phyloP scores from a whole-genome alignment of 805 yeast genomes.

The Maudiozyma bulderi region DNA sequence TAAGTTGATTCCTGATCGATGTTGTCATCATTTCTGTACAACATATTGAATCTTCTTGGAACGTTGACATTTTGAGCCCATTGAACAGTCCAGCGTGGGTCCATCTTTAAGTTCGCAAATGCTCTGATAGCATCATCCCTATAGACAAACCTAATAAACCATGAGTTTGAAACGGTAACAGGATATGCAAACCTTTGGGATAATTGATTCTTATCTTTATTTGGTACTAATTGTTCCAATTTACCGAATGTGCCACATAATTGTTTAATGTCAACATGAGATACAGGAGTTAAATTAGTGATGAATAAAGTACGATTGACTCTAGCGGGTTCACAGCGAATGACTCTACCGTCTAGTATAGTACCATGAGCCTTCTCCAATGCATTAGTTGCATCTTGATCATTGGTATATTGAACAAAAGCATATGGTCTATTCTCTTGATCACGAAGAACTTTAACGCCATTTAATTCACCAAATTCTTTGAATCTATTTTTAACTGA shows the following conservation, averaged over 20 bases:
- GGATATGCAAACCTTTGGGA: conserved; percentile 13
- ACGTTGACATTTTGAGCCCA: conserved; percentile 82
- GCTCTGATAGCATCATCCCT: conserved; percentile 86
- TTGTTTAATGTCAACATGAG: conserved; percentile 29
- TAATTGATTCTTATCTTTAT: conserved; percentile 23
- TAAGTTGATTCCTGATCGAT: conserved; percentile 4
- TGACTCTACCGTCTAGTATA: conserved; percentile 57
- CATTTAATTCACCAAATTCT: conserved; percentile 59
- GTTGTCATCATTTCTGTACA: conserved; percentile 8
- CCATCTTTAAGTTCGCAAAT: conserved; percentile 55
- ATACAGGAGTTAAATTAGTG: conserved; percentile 23
- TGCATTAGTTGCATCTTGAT: conserved; percentile 60
- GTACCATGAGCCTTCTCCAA: conserved; percentile 61
- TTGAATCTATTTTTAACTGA: conserved; percentile 62
- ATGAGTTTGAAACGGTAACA: conserved; percentile 31
- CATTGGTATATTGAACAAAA: conserved; percentile 75
- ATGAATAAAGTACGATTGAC: conserved; percentile 80
- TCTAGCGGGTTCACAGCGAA: conserved; percentile 84
- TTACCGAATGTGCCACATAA: conserved; percentile 55
- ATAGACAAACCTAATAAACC: conserved; percentile 73
- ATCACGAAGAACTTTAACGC: conserved; percentile 79
- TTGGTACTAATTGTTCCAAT: conserved; percentile 53
- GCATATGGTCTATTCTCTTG: conserved; percentile 81
- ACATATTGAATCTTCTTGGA: conserved; percentile 28
- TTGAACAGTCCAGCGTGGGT: conserved; percentile 50